Evolutionary conservation across 2,329 filamentous ascomycete genomes (phyloP), one percentile per base, ranked within the genome.

Genomic region (Fusarium sarcochroum): DNA sequence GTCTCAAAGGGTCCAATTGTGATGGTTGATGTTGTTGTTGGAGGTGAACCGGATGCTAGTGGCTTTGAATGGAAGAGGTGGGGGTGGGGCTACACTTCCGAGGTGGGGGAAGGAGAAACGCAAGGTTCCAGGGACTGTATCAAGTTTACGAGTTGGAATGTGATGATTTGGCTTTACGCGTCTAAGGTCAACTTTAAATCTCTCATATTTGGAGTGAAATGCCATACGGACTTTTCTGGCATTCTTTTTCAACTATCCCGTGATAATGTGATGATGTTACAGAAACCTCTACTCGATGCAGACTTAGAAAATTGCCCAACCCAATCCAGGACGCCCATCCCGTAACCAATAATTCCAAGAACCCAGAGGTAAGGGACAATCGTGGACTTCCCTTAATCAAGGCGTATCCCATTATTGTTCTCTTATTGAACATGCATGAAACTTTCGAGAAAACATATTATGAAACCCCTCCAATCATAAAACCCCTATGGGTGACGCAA

Each of bases 11-110:
- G 30, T 38, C 27, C 42, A 35, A 18, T 54, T 38, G 37, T 49
- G 34, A 54, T 32, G 15, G 45, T 52, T 30, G 49, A 58, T 34
- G 45, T 45, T 48, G 45, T 45, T 48, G 55, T 55, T 58, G 38
- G 15, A 56, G 69, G 40, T 60, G 61, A 62, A 58, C 55, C 69
- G 40, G 34, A 42, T 57, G 58, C 62, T 58, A 32, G 27, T 21
- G 34, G 54, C 51, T 6, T 60, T 61, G 54, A 44, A 58, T 50
- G 50, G 42, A 38, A 44, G 38, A 58, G 58, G 61, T 66, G 72
- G 61, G 66, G 63, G 71, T 63, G 72, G 72, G 61, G 57, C 66
- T 55, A 41, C 14, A 23, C 21, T 68, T 66, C 69, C 62, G 61
- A 56, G 45, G 71, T 64, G 69, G 69, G 53, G 66, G 57, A n/a